Conservation (phyloP, 2,329 filamentous ascomycete genomes). For the Metarhizium rileyi region DNA sequence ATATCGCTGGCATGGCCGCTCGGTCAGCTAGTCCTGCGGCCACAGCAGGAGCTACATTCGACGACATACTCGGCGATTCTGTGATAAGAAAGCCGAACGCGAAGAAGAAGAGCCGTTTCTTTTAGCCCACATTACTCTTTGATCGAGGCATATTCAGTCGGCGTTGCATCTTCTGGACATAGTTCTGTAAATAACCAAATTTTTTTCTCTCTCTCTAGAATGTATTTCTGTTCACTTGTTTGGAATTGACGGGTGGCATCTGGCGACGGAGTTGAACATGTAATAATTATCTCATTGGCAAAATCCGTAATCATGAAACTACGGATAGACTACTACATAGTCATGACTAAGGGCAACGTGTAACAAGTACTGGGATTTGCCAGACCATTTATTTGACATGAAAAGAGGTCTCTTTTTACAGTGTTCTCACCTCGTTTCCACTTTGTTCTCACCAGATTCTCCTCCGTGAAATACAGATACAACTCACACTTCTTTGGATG, state of each 20-base stretch:
- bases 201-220: constrained; percentile 5
- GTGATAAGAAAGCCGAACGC: constrained; percentile 19
- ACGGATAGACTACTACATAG: constrained; percentile 4
- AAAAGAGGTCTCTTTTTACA: no score
- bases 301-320: constrained; percentile 11
- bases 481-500: no score
- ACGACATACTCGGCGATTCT: constrained; percentile 34
- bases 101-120: constrained; percentile 34
- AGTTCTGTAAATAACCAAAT: not conserved
- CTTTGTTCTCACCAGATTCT: no score
- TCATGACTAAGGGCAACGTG: not conserved
- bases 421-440: no score
- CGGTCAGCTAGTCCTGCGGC: constrained; percentile 11
- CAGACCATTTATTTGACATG: not conserved
- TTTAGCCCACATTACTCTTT: constrained; percentile 14
- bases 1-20: constrained; percentile 20
- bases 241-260: constrained; percentile 1
- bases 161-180: not conserved
- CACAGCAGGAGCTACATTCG: constrained; percentile 33
- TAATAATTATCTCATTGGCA: not conserved
- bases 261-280: constrained; percentile 3
- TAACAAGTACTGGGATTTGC: not conserved
- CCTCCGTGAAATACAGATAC: no score
- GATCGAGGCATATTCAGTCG: not conserved
- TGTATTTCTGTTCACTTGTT: constrained; percentile 1